Base-by-base conservation (phyloP, 371 early-diverging fungal genomes). In the Basidiobolus meristosporus region DNA sequence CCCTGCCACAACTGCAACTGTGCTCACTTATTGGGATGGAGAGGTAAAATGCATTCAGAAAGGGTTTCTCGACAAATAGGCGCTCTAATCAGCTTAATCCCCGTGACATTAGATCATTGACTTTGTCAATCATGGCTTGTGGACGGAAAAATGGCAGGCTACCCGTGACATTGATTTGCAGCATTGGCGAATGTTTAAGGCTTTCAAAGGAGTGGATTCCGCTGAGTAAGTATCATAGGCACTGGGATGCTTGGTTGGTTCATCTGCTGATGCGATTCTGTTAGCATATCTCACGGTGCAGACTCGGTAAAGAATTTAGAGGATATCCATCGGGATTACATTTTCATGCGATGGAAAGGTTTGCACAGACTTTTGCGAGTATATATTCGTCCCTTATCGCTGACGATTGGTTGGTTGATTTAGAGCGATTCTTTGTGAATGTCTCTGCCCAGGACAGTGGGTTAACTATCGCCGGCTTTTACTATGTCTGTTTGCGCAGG, bases 311-410 rank as follows among this genome's bases (percentile, higher is more conserved):
- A 41, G 42, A 41, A 46, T 43, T 59, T 53, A 34, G 48, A 44
- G 48, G 61, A 42, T 40, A 52, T 36, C 23, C 56, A 38, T 32
- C 42, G 52, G 31, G 53, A 57, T 31, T 66, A 60, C 43, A 56
- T 70, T 11, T 65, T 68, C 40, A 70, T 70, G 68, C 58, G 70
- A n/a, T 68, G 68, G 68, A 70, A 70, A 53, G 68, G 68, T 63
- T 51, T 31, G 35, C 12, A 2, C 22, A 22, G 11, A 14, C 35
- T 19, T 26, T 17, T 36, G 2, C 9, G 17, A 17, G n/a, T 23
- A 14, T 42, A 9, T 22, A 20, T 2, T 16, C 17, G 18, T 2
- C 16, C 15, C 18, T 28, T 17, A 20, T 34, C 1, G 19, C 30
- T 29, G 14, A 29, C 28, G n/a, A 7, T n/a, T 31, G n/a, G 20